Percentiles rank a stretch among this genome's conserved stretches.
These are phyloP conservation scores for Hypoxylon lienhwacheense DNA, from an alignment of 495 filamentous ascomycete genomes.

Conservation along the genomic window DNA sequence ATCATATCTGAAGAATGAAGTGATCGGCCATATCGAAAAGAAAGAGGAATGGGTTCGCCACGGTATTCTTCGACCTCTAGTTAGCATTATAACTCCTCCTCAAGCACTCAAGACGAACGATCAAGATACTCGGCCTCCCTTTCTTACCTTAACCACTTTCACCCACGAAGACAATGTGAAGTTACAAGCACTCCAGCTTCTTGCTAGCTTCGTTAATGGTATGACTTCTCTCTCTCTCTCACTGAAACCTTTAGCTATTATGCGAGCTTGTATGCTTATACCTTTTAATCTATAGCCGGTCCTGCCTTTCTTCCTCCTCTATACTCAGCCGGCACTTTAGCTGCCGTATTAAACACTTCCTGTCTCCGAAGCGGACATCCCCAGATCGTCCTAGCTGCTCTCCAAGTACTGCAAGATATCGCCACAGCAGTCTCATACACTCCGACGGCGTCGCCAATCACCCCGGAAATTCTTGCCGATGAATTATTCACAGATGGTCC, in stretches of 20 bases:
- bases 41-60: constrained; percentile 74
- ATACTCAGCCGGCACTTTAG: constrained; percentile 64
- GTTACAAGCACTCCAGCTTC: constrained; percentile 76
- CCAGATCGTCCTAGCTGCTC: constrained; percentile 67
- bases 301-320: constrained; percentile 76
- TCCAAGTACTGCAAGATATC: constrained; percentile 73
- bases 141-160: constrained; percentile 34
- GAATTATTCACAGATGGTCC: constrained; percentile 63
- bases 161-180: constrained; percentile 63
- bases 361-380: constrained; percentile 65
- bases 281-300: constrained; percentile 63
- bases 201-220: constrained; percentile 87
- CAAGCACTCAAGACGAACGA: constrained; percentile 42
- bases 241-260: background rate
- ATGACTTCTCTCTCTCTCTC: constrained; percentile 22
- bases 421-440: constrained; percentile 63
- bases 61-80: constrained; percentile 70
- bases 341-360: constrained; percentile 66
- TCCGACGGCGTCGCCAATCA: constrained; percentile 36
- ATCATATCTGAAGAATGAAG: constrained; percentile 78
- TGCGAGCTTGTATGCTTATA: constrained; percentile 21
- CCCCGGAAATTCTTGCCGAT: constrained; percentile 54
- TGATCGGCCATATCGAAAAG: constrained; percentile 83
- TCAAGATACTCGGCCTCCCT: constrained; percentile 40
- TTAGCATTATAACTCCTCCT: constrained; percentile 55